Evolutionary conservation across 306 rosid species (phyloP), one percentile per base, ranked within the genome.

Genomic region (Begonia masoniana): DNA sequence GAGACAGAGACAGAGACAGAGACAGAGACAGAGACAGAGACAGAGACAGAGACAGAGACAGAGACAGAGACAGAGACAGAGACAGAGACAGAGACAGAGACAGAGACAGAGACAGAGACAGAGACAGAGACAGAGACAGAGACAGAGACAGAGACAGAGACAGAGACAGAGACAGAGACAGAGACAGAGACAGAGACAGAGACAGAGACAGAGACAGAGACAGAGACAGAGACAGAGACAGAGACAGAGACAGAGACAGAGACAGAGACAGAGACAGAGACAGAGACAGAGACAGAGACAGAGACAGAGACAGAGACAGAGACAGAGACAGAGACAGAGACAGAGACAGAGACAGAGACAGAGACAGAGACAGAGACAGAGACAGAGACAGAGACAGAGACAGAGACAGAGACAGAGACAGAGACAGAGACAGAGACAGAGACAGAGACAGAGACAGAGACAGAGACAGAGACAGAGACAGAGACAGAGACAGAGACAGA

Each of bases 231-330:
- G 60, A 60, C 9, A 39, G 72, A 57, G 62, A 53, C 31, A 57
- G 76, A 21, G 71, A 70, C 31, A 62, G 76, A 12, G 48, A 67
- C 16, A 19, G 70, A 52, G 67, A 35, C 21, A 57, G 79, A 11
- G 71, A 74, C 16, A 59, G 78, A 47, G 77, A 60, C 7, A 59
- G 71, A 14, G 65, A 53, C 13, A 52, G 80, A 43, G 76, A 61
- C 8, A 60, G 76, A 14, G 50, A 60, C 41, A 23, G 59, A 17
- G 35, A 26, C 35, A n/a, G 56, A 13, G 45, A 58, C 10, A 16
- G 58, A 13, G 67, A 52, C 11, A 51, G 71, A 6, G 76, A 45
- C 19, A 61, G 62, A n/a, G n/a, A n/a, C 65, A 62, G 7, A 69
- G 60, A 53, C 48, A 62, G 76, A 50, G 73, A 74, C 17, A 72